phyloP scores from a whole-genome alignment of 2,329 filamentous ascomycete species.

The Curvularia sp. region DNA sequence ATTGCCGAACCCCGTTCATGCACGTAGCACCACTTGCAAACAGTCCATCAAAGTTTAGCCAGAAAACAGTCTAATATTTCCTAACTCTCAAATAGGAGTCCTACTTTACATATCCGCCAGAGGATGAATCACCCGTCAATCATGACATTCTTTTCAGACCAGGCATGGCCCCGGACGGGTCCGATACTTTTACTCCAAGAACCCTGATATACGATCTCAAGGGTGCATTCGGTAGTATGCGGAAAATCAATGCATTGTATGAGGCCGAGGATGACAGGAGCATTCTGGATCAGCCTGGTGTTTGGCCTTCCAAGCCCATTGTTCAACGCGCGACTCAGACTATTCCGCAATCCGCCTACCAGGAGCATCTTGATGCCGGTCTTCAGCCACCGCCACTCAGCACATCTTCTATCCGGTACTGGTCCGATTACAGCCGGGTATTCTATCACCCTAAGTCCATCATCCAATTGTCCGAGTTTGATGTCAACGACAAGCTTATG shows the following conservation, averaged over 20 bases:
- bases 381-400: slow-evolving; percentile 68
- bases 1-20: not conserved
- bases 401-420: slow-evolving; percentile 81
- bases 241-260: slow-evolving; percentile 88
- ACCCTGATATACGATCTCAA: slow-evolving; percentile 96
- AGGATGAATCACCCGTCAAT: slow-evolving; percentile 69
- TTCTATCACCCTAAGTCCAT: slow-evolving; percentile 90
- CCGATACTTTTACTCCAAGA: slow-evolving; percentile 90
- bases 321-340: slow-evolving; percentile 67
- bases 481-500: slow-evolving; percentile 78
- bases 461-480: slow-evolving; percentile 81
- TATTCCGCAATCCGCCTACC: slow-evolving; percentile 77
- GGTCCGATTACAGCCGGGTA: slow-evolving; percentile 94
- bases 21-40: not conserved
- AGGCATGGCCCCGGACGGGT: slow-evolving; percentile 80
- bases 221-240: slow-evolving; percentile 86
- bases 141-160: slow-evolving; percentile 89
- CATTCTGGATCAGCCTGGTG: slow-evolving; percentile 31
- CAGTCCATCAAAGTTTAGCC: not conserved
- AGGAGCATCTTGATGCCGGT: slow-evolving; percentile 78
- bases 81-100: slow-evolving; percentile 70
- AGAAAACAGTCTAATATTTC: not conserved
- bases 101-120: slow-evolving; percentile 88
- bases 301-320: slow-evolving; percentile 54
- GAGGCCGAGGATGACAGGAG: slow-evolving; percentile 60